Evolutionary conservation across 2,329 filamentous ascomycete genomes (phyloP).

Genomic region (Neocatenulostroma microsporum): DNA sequence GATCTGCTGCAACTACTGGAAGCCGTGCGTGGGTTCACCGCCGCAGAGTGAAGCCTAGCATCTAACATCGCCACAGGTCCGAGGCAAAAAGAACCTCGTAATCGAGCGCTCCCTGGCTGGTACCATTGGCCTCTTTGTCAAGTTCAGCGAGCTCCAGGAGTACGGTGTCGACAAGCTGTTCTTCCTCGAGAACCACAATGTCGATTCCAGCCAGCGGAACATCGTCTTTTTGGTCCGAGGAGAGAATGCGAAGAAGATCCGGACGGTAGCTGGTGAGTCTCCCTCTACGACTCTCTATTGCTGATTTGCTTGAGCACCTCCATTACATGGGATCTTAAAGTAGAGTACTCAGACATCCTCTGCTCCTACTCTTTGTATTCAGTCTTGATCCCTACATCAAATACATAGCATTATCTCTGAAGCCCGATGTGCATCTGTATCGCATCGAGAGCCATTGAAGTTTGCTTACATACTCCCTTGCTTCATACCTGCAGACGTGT

Average conservation of each 20-base stretch:
- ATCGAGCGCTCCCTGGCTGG: slow-evolving; percentile 87
- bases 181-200: slow-evolving; percentile 90
- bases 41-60: neutral
- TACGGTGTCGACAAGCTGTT: slow-evolving; percentile 98
- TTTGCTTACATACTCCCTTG: slow-evolving; percentile 48
- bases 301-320: too few species aligned
- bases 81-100: slow-evolving; percentile 97
- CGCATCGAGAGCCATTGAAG: slow-evolving; percentile 20
- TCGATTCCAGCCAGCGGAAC: slow-evolving; percentile 89
- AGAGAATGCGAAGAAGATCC: slow-evolving; percentile 76
- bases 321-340: slow-evolving; percentile 46
- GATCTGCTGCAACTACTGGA: slow-evolving; percentile 87
- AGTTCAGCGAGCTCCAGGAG: slow-evolving; percentile 90
- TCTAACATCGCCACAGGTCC: slow-evolving; percentile 54
- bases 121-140: slow-evolving; percentile 82
- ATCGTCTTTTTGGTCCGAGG: slow-evolving; percentile 88
- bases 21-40: slow-evolving; percentile 64
- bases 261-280: slow-evolving; percentile 72
- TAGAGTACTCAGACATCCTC: slow-evolving; percentile 51
- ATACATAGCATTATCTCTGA: too few species aligned
- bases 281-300: slow-evolving; percentile 10
- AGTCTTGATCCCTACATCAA: slow-evolving; percentile 30
- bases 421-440: too few species aligned
- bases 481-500: too few species aligned
- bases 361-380: slow-evolving; percentile 44